Percentiles rank a stretch among this genome's conserved stretches.
These are phyloP conservation scores for Kazachstania sp. DNA, from an alignment of 1,139 yeast species.

Conservation along the genomic window DNA sequence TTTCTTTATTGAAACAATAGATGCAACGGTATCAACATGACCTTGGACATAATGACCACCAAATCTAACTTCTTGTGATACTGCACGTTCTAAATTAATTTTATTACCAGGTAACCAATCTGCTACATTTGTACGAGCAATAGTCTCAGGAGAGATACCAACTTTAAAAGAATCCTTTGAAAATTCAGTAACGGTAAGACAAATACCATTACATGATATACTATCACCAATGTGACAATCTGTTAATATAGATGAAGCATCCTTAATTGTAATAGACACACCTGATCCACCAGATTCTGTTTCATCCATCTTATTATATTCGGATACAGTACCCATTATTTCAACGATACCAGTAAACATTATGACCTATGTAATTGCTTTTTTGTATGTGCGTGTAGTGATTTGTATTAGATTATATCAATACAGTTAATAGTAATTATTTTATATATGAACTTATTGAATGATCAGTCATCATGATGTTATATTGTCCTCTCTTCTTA, in stretches of 20 bases:
- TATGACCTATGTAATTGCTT: no score
- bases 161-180: constrained; percentile 57
- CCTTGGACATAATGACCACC: constrained; percentile 99
- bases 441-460: no score
- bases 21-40: constrained; percentile 86
- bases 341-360: constrained; percentile 98
- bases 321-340: constrained; percentile 48
- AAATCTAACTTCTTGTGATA: constrained; percentile 65
- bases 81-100: constrained; percentile 90
- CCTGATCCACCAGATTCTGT: constrained; percentile 69
- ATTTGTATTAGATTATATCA: no score
- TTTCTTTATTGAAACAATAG: constrained; percentile 42
- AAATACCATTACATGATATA: constrained; percentile 78
- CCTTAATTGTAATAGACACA: constrained; percentile 56
- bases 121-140: constrained; percentile 73
- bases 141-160: constrained; percentile 89
- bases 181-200: constrained; percentile 90
- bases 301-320: constrained; percentile 39
- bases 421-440: no score
- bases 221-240: constrained; percentile 93
- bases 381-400: no score
- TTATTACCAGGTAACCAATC: constrained; percentile 31
- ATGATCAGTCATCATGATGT: no score
- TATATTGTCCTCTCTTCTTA: no score
- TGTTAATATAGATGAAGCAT: constrained; percentile 52